Percentiles rank a stretch among this genome's conserved stretches.
These are phyloP conservation scores for Aspergillus versicolor DNA, from an alignment of 2,329 filamentous ascomycete genomes.

Conservation along the genomic window DNA sequence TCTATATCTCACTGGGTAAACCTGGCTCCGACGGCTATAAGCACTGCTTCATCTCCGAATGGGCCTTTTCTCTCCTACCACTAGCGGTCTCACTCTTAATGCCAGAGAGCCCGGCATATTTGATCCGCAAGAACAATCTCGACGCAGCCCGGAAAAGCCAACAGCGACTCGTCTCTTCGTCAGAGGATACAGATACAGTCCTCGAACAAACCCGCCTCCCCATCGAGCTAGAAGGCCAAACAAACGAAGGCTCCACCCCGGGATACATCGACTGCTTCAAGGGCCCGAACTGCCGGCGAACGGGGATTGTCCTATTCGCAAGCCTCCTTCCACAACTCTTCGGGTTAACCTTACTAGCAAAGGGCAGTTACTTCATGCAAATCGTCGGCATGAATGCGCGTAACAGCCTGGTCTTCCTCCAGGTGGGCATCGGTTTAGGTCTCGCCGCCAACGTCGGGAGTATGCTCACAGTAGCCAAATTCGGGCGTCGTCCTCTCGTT, in stretches of 20 bases:
- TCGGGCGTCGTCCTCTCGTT: constrained; percentile 42
- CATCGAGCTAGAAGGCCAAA: constrained; percentile 51
- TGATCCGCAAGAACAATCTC: constrained; percentile 45
- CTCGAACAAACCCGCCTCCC: constrained; percentile 38
- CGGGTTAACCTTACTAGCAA: constrained; percentile 46
- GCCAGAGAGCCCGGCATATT: constrained; percentile 53
- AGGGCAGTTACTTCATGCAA: constrained; percentile 43
- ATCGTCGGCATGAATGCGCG: constrained; percentile 31
- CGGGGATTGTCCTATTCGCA: constrained; percentile 38
- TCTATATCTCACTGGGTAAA: constrained; percentile 35
- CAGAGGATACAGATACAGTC: constrained; percentile 32
- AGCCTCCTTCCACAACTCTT: constrained; percentile 47
- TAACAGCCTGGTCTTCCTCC: constrained; percentile 44
- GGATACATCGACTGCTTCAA: constrained; percentile 30
- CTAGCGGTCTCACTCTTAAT: constrained; percentile 46
- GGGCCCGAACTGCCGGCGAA: constrained; percentile 28
- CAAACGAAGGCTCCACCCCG: constrained; percentile 28
- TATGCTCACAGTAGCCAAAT: constrained; percentile 45
- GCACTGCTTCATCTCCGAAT: constrained; percentile 25
- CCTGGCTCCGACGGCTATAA: constrained; percentile 30
- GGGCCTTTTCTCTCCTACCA: constrained; percentile 38
- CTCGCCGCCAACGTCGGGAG: constrained; percentile 46
- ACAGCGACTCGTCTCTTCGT: constrained; percentile 50
- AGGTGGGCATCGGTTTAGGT: constrained; percentile 48
- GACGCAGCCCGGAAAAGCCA: constrained; percentile 45